Evolutionary conservation across 2,329 filamentous ascomycete genomes (phyloP), one percentile per base, ranked within the genome.

Genomic region (Ascochyta fabae): DNA sequence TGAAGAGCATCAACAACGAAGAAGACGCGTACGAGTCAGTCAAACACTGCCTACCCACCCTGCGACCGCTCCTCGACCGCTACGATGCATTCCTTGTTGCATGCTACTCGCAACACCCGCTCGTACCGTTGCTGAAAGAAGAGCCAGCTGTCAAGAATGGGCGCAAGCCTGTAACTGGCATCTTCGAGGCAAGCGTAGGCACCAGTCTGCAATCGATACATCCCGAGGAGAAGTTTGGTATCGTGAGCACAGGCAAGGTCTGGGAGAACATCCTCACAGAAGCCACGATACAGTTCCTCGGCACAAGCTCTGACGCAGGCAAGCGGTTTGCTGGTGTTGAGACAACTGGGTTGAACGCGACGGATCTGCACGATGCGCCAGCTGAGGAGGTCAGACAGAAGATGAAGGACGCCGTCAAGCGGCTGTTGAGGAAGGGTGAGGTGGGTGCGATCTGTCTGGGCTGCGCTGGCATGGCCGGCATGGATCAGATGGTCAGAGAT

Each of bases 401-500:
- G 67, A 85, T 97, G 70, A 86, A 82, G 62, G 82, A 85, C 15
- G 92, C 92, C 0, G 90, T 91, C 0, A 84, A 82, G 71, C 79
- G 82, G 46, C 77, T 96, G 24, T 75, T 96, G 26, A 72, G 70
- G 7, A 80, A 79, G 12, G 77, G 82, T 0, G 78, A 80, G 3
- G 84, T 93, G 0, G 79, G 81, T 4, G 89, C 87, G 23, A 85
- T 97, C 7, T 89, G 91, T 68, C 83, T 97, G 79, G 93, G 93
- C 0, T 97, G 93, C 73, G 93, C 91, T 3, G 93, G 92, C 0
- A 96, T 97, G 93, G 88, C 88, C 1, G 93, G 92, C 0, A 83
- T 97, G 77, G 89, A 95, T 65, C 81, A 86, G 36, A 88, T 88
- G 55, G 92, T 97, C 35, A 83, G 88, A 31, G 81, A 84, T 39